phyloP scores from a whole-genome alignment of 78 protist genomes.

The Tieghemostelium lacteum region DNA sequence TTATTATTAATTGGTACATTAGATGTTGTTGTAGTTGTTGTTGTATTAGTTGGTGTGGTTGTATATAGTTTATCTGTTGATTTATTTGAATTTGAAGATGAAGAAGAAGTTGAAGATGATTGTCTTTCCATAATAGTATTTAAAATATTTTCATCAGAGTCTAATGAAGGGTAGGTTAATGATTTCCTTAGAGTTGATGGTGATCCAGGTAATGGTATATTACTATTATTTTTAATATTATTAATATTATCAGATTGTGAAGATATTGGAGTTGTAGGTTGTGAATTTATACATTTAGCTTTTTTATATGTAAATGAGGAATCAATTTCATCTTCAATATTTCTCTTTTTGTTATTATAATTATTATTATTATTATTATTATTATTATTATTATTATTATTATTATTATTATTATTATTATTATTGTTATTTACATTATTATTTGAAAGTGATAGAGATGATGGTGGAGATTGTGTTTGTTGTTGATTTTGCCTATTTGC shows the following conservation, averaged over 20 bases:
- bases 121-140: neutral
- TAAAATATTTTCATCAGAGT: too few relatives aligned
- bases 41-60: neutral
- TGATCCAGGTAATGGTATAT: neutral
- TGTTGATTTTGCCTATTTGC: neutral
- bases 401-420: constrained; percentile 10
- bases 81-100: neutral
- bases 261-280: neutral
- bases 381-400: neutral
- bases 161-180: neutral
- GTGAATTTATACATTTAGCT: too few relatives aligned
- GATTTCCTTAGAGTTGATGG: too few relatives aligned
- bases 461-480: neutral
- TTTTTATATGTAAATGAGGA: too few relatives aligned
- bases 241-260: neutral
- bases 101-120: neutral
- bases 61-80: neutral
- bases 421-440: neutral
- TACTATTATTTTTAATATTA: neutral
- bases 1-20: neutral
- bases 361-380: neutral
- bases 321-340: neutral
- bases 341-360: neutral
- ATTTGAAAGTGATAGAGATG: neutral
- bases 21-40: neutral